Evolutionary conservation across 2,329 filamentous ascomycete species (phyloP).

Genomic region (Neofusicoccum sp.): DNA sequence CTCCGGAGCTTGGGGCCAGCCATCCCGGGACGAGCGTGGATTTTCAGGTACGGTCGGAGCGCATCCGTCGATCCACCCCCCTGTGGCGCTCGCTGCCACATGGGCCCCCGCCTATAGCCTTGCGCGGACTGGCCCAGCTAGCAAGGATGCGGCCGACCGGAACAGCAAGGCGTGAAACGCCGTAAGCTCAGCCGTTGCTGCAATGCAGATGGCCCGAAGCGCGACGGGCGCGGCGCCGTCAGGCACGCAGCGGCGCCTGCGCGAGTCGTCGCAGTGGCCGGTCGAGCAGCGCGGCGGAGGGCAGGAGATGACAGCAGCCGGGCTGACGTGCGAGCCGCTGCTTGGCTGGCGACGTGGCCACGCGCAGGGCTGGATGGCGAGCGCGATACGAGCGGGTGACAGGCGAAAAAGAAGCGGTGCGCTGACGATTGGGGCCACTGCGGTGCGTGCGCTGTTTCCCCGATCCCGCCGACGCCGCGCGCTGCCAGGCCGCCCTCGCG

Average conservation of each 20-base stretch:
- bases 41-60: slow-evolving; percentile 16
- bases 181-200: slow-evolving; percentile 9
- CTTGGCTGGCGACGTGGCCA: slow-evolving; percentile 6
- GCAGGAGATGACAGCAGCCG: background rate
- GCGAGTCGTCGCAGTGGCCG: background rate
- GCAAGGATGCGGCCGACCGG: slow-evolving; percentile 4
- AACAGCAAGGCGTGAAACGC: slow-evolving; percentile 15
- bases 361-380: slow-evolving; percentile 3
- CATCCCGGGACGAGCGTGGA: slow-evolving; percentile 5
- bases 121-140: slow-evolving; percentile 1
- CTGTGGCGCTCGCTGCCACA: slow-evolving; percentile 13
- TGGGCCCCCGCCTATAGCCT: slow-evolving; percentile 7
- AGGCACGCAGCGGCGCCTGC: background rate
- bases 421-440: background rate
- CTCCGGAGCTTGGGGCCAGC: background rate
- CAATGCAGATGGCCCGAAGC: slow-evolving; percentile 10
- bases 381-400: background rate
- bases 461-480: slow-evolving; percentile 8
- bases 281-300: background rate
- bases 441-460: slow-evolving; percentile 11
- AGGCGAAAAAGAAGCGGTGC: background rate
- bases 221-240: background rate
- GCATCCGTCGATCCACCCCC: slow-evolving; percentile 15
- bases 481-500: slow-evolving; percentile 9
- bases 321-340: background rate